Percentiles rank a stretch among this genome's conserved stretches.
These are phyloP conservation scores for Chamaecrista fasciculata DNA, from an alignment of 306 rosid species.

Conservation along the genomic window DNA sequence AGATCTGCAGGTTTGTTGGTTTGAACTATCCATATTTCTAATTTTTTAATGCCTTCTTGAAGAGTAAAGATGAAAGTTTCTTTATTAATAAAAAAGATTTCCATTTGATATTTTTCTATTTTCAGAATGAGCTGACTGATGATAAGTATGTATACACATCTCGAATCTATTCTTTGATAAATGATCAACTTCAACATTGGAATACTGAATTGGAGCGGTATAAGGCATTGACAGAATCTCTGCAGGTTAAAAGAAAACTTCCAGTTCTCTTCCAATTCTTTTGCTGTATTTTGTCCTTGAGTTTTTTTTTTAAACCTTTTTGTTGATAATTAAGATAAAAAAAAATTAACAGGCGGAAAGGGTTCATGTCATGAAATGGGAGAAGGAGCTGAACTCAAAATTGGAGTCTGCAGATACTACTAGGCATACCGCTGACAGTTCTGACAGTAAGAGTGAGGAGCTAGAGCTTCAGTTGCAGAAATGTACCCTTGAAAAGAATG, in stretches of 20 bases:
- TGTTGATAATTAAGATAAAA: background rate
- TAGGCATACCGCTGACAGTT: conserved; percentile 55
- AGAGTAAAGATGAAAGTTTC: background rate
- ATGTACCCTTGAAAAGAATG: conserved; percentile 66
- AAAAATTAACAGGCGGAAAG: conserved; percentile 65
- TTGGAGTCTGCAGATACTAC: conserved; percentile 61
- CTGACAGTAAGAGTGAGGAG: conserved; percentile 62
- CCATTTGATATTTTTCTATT: conserved; percentile 28
- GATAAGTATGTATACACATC: conserved; percentile 76
- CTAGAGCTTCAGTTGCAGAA: conserved; percentile 81
- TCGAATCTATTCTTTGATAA: conserved; percentile 60
- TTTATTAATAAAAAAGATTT: conserved; percentile 20
- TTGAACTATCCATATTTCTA: conserved; percentile 16
- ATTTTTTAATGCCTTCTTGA: conserved; percentile 26
- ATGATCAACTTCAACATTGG: conserved; percentile 96
- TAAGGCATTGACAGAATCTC: conserved; percentile 60
- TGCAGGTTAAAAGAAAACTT: conserved; percentile 62
- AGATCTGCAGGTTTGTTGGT: conserved; percentile 73
- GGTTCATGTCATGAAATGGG: conserved; percentile 65
- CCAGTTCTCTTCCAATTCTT: background rate
- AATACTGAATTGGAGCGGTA: conserved; percentile 64
- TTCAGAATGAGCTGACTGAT: conserved; percentile 78
- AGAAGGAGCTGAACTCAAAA: conserved; percentile 70
- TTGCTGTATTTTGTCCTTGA: conserved; percentile 3
- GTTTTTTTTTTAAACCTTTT: conserved; percentile 14